Evolutionary conservation across 2,329 filamentous ascomycete species (phyloP), one percentile per base, ranked within the genome.

Genomic region (Aspergillus ruber): DNA sequence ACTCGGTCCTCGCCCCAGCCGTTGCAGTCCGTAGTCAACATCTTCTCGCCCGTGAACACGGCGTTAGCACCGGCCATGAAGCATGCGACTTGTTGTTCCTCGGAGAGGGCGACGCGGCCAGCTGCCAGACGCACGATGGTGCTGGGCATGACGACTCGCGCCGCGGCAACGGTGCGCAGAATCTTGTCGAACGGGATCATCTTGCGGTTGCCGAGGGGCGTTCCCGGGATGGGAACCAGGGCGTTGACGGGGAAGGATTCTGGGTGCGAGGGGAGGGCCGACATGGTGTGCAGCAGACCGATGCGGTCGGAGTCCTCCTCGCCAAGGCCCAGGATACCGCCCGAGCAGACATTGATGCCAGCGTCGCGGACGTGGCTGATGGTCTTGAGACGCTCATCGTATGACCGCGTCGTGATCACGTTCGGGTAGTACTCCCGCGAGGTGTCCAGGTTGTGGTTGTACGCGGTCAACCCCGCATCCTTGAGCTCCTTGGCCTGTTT

Each of bases 41-140:
- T 95, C 77, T 91, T 95, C 74, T 95, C 90, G 7, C 90, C 90
- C 0, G 90, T 95, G 64, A 95, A 95, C 29, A 95, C 85, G n/a
- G 90, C 90, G 60, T 95, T 95, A 1, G 90, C 90, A 12, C 90
- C 90, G 0, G 89, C 88, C 80, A 88, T 84, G 72, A 95, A 95
- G 69, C 89, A 95, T 55, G 91, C 66, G 12, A 88, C 84, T 71
- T 95, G 90, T 73, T 95, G 85, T 70, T 93, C 88, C 71, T 95
- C 90, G 3, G 81, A 79, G 80, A 95, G 85, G 10, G 84, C 87
- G 65, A 88, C 90, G 42, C 90, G 77, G 2, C 90, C 90, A 0
- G 90, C 90, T 0, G 90, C 90, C 42, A 95, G 82, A 39, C 90
- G 83, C 54, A 95, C 88, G 56, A 95, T 94, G 15, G 89, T 93